Conservation (phyloP, 2,329 filamentous ascomycete species). For the Alternaria tenuissima region DNA sequence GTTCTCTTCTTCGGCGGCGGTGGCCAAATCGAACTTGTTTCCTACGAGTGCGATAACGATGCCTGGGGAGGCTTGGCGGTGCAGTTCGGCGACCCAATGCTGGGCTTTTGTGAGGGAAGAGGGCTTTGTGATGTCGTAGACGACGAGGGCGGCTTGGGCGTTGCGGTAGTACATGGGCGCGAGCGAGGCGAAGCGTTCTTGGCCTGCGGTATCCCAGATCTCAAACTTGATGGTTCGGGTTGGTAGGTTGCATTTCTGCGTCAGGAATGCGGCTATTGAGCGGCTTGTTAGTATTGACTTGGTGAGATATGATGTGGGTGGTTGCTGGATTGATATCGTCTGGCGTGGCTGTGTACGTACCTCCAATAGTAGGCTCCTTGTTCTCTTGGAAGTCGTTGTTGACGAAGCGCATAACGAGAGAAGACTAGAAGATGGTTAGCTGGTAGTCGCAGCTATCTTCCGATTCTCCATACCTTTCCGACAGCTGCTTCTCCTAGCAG, state of each 20-base stretch:
- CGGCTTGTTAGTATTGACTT: slow-evolving; percentile 7
- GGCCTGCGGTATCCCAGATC: slow-evolving; percentile 98
- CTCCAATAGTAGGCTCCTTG: slow-evolving; percentile 98
- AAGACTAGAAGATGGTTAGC: slow-evolving; percentile 69
- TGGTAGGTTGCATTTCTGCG: slow-evolving; percentile 97
- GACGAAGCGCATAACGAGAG: slow-evolving; percentile 95
- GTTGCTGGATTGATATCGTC: not conserved
- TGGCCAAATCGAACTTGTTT: slow-evolving; percentile 85
- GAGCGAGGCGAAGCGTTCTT: slow-evolving; percentile 95
- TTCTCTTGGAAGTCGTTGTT: slow-evolving; percentile 99
- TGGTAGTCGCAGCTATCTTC: too few species aligned
- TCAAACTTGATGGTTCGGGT: slow-evolving; percentile 74
- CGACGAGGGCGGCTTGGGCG: slow-evolving; percentile 94
- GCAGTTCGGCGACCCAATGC: slow-evolving; percentile 98
- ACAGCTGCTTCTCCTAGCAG: slow-evolving; percentile 97
- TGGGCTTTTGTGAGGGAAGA: slow-evolving; percentile 96
- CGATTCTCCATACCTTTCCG: slow-evolving; percentile 77
- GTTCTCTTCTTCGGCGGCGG: slow-evolving; percentile 37
- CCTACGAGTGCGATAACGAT: slow-evolving; percentile 97
- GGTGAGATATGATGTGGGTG: not conserved
- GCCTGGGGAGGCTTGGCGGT: slow-evolving; percentile 92
- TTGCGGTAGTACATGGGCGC: slow-evolving; percentile 99
- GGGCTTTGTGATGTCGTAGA: slow-evolving; percentile 98
- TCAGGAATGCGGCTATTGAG: slow-evolving; percentile 85
- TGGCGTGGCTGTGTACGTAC: slow-evolving; percentile 60